Evolutionary conservation across 495 filamentous ascomycete species (phyloP), one percentile per base, ranked within the genome.

Genomic region (Immersiella caudata): DNA sequence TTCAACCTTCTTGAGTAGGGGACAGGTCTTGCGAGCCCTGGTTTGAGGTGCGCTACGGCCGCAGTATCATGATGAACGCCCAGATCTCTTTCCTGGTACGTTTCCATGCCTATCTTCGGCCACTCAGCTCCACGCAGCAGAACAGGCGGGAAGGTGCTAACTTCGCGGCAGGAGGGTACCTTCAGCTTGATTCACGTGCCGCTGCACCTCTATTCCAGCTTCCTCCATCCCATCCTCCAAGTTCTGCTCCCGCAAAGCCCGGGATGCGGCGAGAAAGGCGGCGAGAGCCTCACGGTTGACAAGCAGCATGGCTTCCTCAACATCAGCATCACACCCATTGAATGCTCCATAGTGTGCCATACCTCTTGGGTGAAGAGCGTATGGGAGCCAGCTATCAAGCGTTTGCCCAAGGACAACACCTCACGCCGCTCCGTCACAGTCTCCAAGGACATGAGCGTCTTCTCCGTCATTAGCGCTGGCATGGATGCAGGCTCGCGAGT

Each of bases 401-500:
- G 79, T 8, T 77, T 83, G 16, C 86, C 81, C 11, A 71, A 67
- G 21, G 80, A 76, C 51, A 51, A 79, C 74, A 84, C 82, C 62
- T 78, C 83, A 0, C 25, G 24, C 61, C 40, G 24, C 16, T 9
- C 21, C 12, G 87, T 94, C 16, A 85, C 85, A 6, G 89, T 98
- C 60, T 94, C 91, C 35, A 84, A 85, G 55, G 93, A 98, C 66
- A 88, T 91, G 58, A 97, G 93, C 25, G 92, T 93, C 20, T 91
- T 98, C 74, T 90, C 92, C 65, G 93, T 99, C 55, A 90, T 90
- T 61, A 91, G 90, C 40, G 89, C 93, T 66, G 94, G 94, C 0
- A 86, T 97, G 67, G 93, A 97, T 73, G 94, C 95, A 21, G 93
- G 94, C n/a, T 92, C 94, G 71, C 87, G 94, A 29, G 95, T 99